Conservation (phyloP, 495 filamentous ascomycete genomes). For the Letharia lupina region DNA sequence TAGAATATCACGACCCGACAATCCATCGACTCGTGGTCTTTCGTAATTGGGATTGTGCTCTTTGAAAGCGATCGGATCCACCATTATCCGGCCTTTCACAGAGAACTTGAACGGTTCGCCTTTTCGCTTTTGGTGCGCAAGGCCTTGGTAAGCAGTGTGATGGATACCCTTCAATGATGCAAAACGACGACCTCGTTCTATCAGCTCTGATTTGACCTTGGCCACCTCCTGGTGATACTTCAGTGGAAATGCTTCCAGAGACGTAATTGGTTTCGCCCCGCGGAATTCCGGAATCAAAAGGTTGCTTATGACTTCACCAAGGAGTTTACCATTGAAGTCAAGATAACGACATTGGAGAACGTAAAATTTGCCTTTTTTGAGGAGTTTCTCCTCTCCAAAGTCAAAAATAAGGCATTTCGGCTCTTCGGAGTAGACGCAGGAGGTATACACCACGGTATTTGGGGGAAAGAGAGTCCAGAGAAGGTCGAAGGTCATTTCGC, state of each 20-base stretch:
- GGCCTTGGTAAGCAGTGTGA: slow-evolving; percentile 24
- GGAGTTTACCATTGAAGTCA: slow-evolving; percentile 33
- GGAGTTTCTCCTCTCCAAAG: slow-evolving; percentile 26
- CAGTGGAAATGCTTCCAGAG: slow-evolving; percentile 31
- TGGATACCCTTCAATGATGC: slow-evolving; percentile 23
- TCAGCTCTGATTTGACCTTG: slow-evolving; percentile 15
- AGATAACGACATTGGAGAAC: slow-evolving; percentile 33
- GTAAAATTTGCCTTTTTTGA: slow-evolving; percentile 29
- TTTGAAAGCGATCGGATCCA: slow-evolving; percentile 20
- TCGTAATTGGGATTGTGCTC: slow-evolving; percentile 22
- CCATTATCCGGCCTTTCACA: slow-evolving; percentile 16
- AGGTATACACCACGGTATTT: slow-evolving; percentile 37
- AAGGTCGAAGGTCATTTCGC: slow-evolving; percentile 41
- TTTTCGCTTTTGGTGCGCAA: slow-evolving; percentile 24
- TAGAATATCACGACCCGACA: slow-evolving; percentile 13
- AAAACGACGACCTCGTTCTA: slow-evolving; percentile 20
- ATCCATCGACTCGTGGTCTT: slow-evolving; percentile 13
- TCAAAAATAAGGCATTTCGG: slow-evolving; percentile 28
- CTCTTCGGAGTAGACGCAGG: slow-evolving; percentile 35
- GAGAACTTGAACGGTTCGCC: slow-evolving; percentile 22
- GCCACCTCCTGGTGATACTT: slow-evolving; percentile 6
- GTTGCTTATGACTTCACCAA: slow-evolving; percentile 41
- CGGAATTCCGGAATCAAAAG: slow-evolving; percentile 44
- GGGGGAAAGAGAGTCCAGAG: slow-evolving; percentile 41
- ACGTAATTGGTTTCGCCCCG: slow-evolving; percentile 49